These are phyloP conservation scores for Trichophyton benhamiae DNA, from an alignment of 2,329 filamentous ascomycete genomes.

Conservation along the genomic window DNA sequence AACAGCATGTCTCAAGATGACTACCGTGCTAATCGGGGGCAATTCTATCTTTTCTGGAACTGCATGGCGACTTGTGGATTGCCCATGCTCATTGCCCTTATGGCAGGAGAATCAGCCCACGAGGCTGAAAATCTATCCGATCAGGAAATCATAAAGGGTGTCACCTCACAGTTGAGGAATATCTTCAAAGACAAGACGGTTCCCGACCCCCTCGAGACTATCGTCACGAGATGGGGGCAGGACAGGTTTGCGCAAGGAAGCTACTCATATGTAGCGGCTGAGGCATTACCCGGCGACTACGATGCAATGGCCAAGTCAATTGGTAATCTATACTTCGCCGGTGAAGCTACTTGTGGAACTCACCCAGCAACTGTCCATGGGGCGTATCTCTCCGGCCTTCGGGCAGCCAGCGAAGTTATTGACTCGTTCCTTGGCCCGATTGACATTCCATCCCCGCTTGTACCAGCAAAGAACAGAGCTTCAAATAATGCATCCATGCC, in stretches of 20 bases:
- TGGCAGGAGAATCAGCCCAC: conserved; percentile 89
- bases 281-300: conserved; percentile 77
- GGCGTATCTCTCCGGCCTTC: conserved; percentile 83
- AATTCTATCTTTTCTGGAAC: conserved; percentile 98
- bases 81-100: conserved; percentile 76
- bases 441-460: conserved; percentile 59
- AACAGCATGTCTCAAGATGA: conserved; percentile 66
- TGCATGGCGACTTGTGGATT: conserved; percentile 79
- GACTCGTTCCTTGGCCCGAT: conserved; percentile 73
- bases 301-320: conserved; percentile 75
- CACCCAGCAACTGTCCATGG: conserved; percentile 96
- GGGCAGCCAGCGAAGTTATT: conserved; percentile 76
- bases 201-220: conserved; percentile 67
- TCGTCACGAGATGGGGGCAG: conserved; percentile 84
- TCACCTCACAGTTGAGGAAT: conserved; percentile 61
- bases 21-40: conserved; percentile 67
- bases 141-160: conserved; percentile 64
- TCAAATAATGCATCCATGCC: conserved; percentile 19
- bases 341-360: conserved; percentile 89
- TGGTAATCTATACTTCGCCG: conserved; percentile 86
- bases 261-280: conserved; percentile 84
- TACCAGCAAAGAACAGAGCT: conserved; percentile 48
- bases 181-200: conserved; percentile 57
- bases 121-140: conserved; percentile 71
- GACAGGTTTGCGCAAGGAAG: conserved; percentile 87